Base-by-base conservation (phyloP, 495 filamentous ascomycete genomes). In the Amorphotheca resinae region DNA sequence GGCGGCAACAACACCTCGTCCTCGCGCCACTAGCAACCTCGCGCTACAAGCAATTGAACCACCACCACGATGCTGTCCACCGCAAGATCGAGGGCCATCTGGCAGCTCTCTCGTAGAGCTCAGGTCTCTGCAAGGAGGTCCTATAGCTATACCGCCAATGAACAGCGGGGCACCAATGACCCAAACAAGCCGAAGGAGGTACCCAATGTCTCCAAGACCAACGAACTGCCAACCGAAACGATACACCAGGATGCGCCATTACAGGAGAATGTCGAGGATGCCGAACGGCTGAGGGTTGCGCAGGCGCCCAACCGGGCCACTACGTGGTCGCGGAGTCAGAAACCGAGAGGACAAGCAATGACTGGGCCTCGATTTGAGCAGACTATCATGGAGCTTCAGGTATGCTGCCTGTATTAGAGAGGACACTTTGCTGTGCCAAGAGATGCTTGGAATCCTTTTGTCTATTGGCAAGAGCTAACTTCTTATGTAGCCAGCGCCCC, bases 311-410 rank as follows among this genome's bases (percentile, higher is more conserved):
- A 98, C 69, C 77, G 87, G 26, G 63, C 68, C 33, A 72, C 61
- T 17, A 70, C 83, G 44, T 98, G 91, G 91, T 82, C 82, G 28
- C 61, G 74, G 50, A 87, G 73, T 65, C 91, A 98, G 72, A 73
- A 74, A 59, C 82, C 84, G 12, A 69, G 89, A 46, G 70, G 70
- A 37, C 58, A 73, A 61, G 91, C 83, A 14, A 98, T 98, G 91
- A 70, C 73, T 12, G 91, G 91, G 25, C 91, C 91, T 49, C 70
- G 91, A 49, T 98, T 98, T 55, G 91, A 98, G 70, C 89, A 95
- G 74, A 95, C 84, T 12, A 82, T 88, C 50, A 83, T 95, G 68
- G 76, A 80, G 55, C 66, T 76, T 54, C 91, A 95, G 79, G 87
- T 95, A 64, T 40, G 81, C 15, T 14, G n/a, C n/a, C 12, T 30